These are phyloP conservation scores for Magnaporthiopsis incrustans DNA, from an alignment of 2,329 filamentous ascomycete genomes.

Conservation along the genomic window DNA sequence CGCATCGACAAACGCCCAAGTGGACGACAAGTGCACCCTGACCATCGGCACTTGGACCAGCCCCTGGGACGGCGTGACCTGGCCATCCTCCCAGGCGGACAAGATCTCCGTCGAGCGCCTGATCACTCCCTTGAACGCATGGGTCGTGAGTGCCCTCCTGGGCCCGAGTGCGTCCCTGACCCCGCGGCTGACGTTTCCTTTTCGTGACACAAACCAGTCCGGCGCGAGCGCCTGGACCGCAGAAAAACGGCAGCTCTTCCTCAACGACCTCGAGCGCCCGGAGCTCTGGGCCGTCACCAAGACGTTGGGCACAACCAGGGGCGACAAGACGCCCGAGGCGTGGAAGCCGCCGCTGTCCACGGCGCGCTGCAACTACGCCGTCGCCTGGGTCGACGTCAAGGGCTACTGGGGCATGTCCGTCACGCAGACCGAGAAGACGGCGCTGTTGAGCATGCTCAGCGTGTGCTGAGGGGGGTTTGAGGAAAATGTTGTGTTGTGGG, in stretches of 20 bases:
- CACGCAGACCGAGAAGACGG: conserved; percentile 63
- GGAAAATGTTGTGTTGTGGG: no score
- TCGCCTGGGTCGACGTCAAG: conserved; percentile 74
- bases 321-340: conserved; percentile 63
- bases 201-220: conserved; percentile 27
- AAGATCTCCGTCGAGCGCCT: conserved; percentile 80
- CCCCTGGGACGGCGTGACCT: conserved; percentile 73
- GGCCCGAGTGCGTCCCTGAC: no score
- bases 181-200: no score
- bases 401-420: conserved; percentile 60
- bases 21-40: background rate
- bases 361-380: conserved; percentile 73
- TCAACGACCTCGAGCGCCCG: conserved; percentile 68
- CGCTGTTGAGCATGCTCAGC: conserved; percentile 53
- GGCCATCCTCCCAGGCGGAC: conserved; percentile 55
- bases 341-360: conserved; percentile 65
- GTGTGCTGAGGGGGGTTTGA: no score
- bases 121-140: conserved; percentile 73
- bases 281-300: conserved; percentile 76
- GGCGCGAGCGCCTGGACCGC: conserved; percentile 68
- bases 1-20: background rate
- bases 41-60: conserved; percentile 54
- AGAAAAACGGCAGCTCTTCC: conserved; percentile 56
- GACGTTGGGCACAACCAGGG: conserved; percentile 64
- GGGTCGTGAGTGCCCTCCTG: no score